These are phyloP conservation scores for Secale cereale DNA, from an alignment of 176 grass and related monocot genomes.

Conservation along the genomic window DNA sequence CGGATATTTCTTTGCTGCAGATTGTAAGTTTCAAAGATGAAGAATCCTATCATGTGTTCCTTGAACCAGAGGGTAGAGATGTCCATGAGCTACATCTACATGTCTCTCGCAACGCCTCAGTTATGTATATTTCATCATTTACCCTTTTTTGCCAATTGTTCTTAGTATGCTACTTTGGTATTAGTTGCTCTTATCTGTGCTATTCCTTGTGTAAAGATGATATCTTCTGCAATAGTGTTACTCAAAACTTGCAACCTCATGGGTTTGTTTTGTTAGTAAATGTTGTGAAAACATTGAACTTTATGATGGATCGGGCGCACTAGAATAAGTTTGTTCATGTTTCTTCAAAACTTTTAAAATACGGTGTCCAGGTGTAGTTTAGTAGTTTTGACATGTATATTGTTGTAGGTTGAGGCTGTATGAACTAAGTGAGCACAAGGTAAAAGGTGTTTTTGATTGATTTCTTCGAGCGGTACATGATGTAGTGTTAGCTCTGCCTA, in stretches of 20 bases:
- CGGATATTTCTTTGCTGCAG: constrained; percentile 90
- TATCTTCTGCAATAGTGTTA: not conserved
- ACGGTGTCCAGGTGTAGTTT: not conserved
- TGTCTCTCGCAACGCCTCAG: constrained; percentile 36
- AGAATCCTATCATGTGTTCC: constrained; percentile 89
- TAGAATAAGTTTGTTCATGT: not conserved
- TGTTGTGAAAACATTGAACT: not conserved
- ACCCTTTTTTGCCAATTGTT: constrained; percentile 20
- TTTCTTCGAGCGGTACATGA: no score
- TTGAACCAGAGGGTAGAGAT: constrained; percentile 92
- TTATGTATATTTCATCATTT: not conserved
- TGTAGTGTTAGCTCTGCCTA: no score
- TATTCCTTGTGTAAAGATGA: not conserved
- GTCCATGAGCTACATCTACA: constrained; percentile 95
- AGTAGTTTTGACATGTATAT: constrained; percentile 16
- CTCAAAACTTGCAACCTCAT: not conserved
- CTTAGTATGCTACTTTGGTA: not conserved
- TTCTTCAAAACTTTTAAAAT: not conserved
- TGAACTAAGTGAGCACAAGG: constrained; percentile 82
- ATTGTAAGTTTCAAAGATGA: constrained; percentile 80
- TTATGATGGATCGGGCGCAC: not conserved
- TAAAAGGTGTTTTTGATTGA: constrained; percentile 17
- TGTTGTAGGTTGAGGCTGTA: constrained; percentile 72
- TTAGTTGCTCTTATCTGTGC: not conserved
- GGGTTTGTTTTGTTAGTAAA: not conserved